A percentile compares a stretch with the other conserved stretches of the same genome.
These are phyloP conservation scores for Ambrosia trifida DNA, from an alignment of 129 eudicot genomes.

Conservation along the genomic window DNA sequence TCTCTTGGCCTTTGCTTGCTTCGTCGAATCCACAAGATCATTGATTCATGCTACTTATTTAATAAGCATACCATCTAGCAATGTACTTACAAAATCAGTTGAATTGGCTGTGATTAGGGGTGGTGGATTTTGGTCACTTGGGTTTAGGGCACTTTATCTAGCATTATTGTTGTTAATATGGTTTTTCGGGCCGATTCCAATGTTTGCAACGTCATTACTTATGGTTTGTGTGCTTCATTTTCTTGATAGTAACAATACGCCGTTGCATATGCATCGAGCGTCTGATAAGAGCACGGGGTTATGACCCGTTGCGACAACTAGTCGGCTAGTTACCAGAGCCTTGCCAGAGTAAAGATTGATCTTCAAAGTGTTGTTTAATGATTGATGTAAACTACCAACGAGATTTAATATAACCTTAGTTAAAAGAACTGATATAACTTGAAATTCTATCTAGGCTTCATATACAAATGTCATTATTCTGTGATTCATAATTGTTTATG, in stretches of 20 bases:
- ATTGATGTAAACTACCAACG: too few relatives aligned
- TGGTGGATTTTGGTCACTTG: conserved; percentile 60
- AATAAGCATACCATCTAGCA: conserved; percentile 47
- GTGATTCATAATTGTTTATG: too few relatives aligned
- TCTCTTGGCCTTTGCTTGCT: conserved; percentile 63
- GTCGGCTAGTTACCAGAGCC: background rate
- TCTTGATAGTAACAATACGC: conserved; percentile 47
- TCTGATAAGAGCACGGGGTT: background rate
- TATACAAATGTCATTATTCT: too few relatives aligned
- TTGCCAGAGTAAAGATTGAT: conserved; percentile 9
- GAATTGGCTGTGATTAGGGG: conserved; percentile 58
- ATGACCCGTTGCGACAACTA: background rate
- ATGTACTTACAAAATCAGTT: conserved; percentile 37
- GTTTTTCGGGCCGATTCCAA: conserved; percentile 74
- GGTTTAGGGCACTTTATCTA: conserved; percentile 63
- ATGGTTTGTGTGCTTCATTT: conserved; percentile 52
- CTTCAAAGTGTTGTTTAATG: conserved; percentile 19
- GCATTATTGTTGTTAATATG: conserved; percentile 50
- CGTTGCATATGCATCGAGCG: conserved; percentile 39
- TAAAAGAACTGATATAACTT: too few relatives aligned
- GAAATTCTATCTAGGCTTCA: too few relatives aligned
- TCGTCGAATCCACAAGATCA: conserved; percentile 57
- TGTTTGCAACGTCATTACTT: conserved; percentile 55
- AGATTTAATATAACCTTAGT: too few relatives aligned
- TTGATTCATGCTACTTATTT: conserved; percentile 63